Evolutionary conservation across 177 flowering plant genomes (phyloP).

Genomic region (Tripterygium wilfordii): DNA sequence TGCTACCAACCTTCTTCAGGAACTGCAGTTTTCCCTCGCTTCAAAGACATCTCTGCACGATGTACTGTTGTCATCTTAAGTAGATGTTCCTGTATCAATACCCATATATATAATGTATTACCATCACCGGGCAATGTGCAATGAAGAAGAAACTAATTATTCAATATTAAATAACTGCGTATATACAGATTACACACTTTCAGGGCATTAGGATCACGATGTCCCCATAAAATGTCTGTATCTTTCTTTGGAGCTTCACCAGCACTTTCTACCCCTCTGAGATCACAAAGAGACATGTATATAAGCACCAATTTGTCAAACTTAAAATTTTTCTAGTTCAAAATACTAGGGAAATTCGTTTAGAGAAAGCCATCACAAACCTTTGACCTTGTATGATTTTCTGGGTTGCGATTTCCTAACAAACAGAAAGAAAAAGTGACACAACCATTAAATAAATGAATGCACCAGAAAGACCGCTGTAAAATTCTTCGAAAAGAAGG

Average conservation of each 20-base stretch:
- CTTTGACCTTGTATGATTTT: slow-evolving; percentile 67
- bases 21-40: slow-evolving; percentile 54
- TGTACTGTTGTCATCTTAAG: slow-evolving; percentile 79
- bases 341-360: neutral
- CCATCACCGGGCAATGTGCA: too few species aligned
- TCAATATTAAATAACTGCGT: too few species aligned
- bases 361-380: slow-evolving; percentile 22
- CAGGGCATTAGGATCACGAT: slow-evolving; percentile 71
- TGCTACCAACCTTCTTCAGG: slow-evolving; percentile 51
- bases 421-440: neutral
- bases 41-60: slow-evolving; percentile 74
- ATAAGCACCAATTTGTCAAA: neutral
- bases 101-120: too few species aligned
- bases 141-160: too few species aligned
- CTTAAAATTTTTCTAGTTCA: neutral
- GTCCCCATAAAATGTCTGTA: slow-evolving; percentile 59
- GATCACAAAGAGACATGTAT: slow-evolving; percentile 2
- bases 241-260: slow-evolving; percentile 33
- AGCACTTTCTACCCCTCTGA: slow-evolving; percentile 50
- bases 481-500: neutral
- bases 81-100: slow-evolving; percentile 60
- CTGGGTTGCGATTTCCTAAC: slow-evolving; percentile 72
- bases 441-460: neutral
- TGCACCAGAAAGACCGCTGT: neutral
- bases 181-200: slow-evolving; percentile 44